Conservation (phyloP, 176 grass and related monocot species). For the Eragrostis curvula region DNA sequence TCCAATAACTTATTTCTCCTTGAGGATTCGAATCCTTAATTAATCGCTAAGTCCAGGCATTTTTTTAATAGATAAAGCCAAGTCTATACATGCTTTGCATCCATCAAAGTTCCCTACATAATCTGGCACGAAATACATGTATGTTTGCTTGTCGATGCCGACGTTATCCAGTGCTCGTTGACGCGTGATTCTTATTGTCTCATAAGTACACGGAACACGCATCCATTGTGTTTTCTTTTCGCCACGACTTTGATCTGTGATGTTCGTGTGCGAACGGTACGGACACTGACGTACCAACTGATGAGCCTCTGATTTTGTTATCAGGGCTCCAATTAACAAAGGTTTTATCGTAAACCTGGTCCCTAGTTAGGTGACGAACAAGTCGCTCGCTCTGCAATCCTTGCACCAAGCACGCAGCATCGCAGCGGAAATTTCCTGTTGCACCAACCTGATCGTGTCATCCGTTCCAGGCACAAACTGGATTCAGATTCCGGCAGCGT, state of each 20-base stretch:
- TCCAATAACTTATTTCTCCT: not conserved
- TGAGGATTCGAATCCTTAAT: not conserved
- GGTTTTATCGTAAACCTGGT: not conserved
- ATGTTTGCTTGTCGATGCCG: not conserved
- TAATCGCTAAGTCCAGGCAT: no score
- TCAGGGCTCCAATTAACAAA: constrained; percentile 14
- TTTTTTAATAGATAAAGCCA: no score
- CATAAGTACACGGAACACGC: not conserved
- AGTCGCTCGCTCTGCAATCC: constrained; percentile 2
- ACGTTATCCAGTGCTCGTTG: constrained; percentile 18
- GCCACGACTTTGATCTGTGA: not conserved
- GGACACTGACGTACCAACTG: constrained; percentile 29
- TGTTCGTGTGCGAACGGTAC: constrained; percentile 4
- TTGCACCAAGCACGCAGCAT: constrained; percentile 28
- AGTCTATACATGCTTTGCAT: no score
- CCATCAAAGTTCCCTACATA: not conserved
- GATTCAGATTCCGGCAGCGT: constrained; percentile 3
- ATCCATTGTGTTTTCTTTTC: not conserved
- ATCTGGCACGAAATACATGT: constrained; percentile 1
- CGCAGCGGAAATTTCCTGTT: constrained; percentile 25
- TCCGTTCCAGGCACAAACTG: not conserved
- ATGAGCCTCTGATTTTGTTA: not conserved
- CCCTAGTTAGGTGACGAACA: constrained; percentile 34
- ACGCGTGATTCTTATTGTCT: constrained; percentile 33
- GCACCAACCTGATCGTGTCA: constrained; percentile 15